phyloP scores from a whole-genome alignment of 768 basidiomycete species.

The Trametes cinnabarina region DNA sequence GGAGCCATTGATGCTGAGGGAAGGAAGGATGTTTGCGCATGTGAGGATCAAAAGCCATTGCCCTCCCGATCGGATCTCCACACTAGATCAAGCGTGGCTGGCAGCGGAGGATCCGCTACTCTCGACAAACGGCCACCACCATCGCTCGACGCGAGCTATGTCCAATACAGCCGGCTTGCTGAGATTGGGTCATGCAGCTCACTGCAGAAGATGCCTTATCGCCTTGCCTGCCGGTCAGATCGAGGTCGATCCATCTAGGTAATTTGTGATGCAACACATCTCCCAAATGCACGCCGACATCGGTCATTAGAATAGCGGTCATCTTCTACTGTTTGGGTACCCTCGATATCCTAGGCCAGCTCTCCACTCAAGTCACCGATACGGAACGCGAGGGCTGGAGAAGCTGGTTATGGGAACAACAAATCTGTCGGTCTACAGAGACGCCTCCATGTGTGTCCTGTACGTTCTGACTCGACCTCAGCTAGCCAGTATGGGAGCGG shows the following conservation, averaged over 20 bases:
- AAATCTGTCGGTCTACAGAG: conserved; percentile 49
- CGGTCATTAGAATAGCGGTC: conserved; percentile 64
- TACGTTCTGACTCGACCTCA: conserved; percentile 27
- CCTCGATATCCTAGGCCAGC: conserved; percentile 68
- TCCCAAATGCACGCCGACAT: not conserved
- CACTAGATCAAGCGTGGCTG: too few relatives aligned
- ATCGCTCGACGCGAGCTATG: conserved; percentile 8
- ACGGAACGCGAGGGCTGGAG: conserved; percentile 63
- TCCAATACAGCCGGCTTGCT: conserved; percentile 26
- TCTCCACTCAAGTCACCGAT: conserved; percentile 45
- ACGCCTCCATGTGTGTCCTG: not conserved
- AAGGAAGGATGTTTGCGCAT: not conserved
- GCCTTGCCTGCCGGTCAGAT: conserved; percentile 70
- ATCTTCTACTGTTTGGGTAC: conserved; percentile 87
- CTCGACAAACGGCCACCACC: not conserved
- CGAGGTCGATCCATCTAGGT: conserved; percentile 75
- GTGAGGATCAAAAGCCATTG: conserved; percentile 6
- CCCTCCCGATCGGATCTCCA: conserved; percentile 13
- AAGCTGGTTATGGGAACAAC: conserved; percentile 89
- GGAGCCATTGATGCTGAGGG: too few relatives aligned
- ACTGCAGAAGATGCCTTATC: conserved; percentile 65
- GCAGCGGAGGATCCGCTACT: not conserved
- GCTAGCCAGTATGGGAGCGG: conserved; percentile 61
- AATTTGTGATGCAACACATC: too few relatives aligned
- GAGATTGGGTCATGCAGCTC: conserved; percentile 56